Percentiles rank a stretch among this genome's conserved stretches.
Evolutionary conservation across 148 eudicot genomes (phyloP).

Genomic region (Diospyros lotus): DNA sequence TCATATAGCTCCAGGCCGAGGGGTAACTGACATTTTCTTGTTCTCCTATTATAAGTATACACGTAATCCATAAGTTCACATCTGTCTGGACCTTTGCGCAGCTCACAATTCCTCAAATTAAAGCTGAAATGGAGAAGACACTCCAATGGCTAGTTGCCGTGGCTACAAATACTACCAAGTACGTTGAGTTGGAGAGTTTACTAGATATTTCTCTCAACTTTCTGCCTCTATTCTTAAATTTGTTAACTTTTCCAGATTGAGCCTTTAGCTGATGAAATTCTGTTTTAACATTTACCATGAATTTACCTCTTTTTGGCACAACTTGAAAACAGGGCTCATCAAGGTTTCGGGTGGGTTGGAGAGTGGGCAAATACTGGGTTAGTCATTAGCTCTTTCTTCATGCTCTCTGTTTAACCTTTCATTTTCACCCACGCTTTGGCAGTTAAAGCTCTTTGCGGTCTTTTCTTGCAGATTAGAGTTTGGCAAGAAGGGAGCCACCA

Average conservation of each 20-base stretch:
- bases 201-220: background rate
- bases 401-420: background rate
- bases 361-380: slow-evolving; percentile 96
- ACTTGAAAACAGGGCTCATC: slow-evolving; percentile 64
- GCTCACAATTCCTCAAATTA: slow-evolving; percentile 73
- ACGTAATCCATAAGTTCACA: background rate
- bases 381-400: slow-evolving; percentile 14
- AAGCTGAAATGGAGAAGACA: slow-evolving; percentile 88
- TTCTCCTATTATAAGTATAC: background rate
- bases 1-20: background rate
- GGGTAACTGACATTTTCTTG: background rate
- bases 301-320: slow-evolving; percentile 4
- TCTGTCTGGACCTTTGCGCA: slow-evolving; percentile 31
- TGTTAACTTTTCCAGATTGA: background rate
- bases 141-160: slow-evolving; percentile 97
- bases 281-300: background rate
- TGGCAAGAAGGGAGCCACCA: slow-evolving; percentile 47
- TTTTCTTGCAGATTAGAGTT: slow-evolving; percentile 50
- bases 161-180: slow-evolving; percentile 83
- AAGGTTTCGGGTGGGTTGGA: slow-evolving; percentile 99
- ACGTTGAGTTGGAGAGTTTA: slow-evolving; percentile 17
- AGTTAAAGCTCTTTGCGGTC: background rate
- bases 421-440: background rate
- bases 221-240: slow-evolving; percentile 1
- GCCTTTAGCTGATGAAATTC: background rate